phyloP scores from a whole-genome alignment of 257 asterid species.

The Capsicum rhomboideum region DNA sequence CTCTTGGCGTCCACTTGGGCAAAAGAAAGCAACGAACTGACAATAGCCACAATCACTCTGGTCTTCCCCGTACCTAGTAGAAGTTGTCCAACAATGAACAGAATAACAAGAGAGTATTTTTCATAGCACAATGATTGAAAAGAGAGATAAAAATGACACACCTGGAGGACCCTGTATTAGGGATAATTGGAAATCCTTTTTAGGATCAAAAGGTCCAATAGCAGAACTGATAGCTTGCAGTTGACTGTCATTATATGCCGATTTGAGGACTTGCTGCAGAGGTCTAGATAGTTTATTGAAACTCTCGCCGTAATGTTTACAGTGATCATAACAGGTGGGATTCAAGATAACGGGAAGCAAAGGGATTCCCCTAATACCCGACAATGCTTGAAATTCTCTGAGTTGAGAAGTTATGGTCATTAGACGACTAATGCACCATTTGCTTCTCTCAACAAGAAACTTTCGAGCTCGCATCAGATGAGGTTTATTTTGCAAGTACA shows the following conservation, averaged over 20 bases:
- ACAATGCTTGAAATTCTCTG: slow-evolving; percentile 95
- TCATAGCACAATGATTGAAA: neutral
- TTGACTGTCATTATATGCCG: slow-evolving; percentile 81
- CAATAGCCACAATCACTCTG: slow-evolving; percentile 81
- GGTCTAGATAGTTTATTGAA: slow-evolving; percentile 51
- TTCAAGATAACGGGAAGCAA: slow-evolving; percentile 79
- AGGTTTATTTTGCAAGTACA: slow-evolving; percentile 74
- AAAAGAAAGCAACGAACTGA: slow-evolving; percentile 74
- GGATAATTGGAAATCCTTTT: slow-evolving; percentile 58
- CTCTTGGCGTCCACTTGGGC: slow-evolving; percentile 42
- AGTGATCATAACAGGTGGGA: slow-evolving; percentile 44
- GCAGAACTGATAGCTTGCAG: slow-evolving; percentile 79
- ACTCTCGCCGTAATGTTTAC: slow-evolving; percentile 35
- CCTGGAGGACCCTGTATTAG: slow-evolving; percentile 99
- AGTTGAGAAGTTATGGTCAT: slow-evolving; percentile 97
- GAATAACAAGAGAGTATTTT: neutral
- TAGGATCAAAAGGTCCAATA: slow-evolving; percentile 52
- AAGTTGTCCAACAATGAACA: neutral
- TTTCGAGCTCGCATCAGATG: slow-evolving; percentile 78
- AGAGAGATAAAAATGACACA: slow-evolving; percentile 17
- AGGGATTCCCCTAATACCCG: slow-evolving; percentile 83
- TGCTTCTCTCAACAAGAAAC: slow-evolving; percentile 80
- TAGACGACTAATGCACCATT: slow-evolving; percentile 78
- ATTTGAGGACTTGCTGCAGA: slow-evolving; percentile 53
- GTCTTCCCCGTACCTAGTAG: slow-evolving; percentile 91